Evolutionary conservation across 495 filamentous ascomycete species (phyloP).

Genomic region (Penicillium samsonianum): DNA sequence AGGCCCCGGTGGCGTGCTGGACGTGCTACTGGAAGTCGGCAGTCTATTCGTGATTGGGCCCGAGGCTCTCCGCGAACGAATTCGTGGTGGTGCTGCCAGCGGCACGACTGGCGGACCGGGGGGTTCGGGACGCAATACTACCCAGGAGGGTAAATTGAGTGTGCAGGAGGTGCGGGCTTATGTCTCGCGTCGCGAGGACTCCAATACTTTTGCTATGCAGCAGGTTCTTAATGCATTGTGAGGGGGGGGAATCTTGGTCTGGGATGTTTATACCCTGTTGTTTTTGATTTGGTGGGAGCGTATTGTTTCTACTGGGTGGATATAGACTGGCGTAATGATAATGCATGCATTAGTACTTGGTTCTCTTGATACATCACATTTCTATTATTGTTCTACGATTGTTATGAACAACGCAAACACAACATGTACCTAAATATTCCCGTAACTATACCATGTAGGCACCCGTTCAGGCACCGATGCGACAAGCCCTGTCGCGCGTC

Average conservation of each 20-base stretch:
- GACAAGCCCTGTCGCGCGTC: neutral
- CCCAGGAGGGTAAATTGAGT: slow-evolving; percentile 59
- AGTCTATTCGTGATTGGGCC: slow-evolving; percentile 93
- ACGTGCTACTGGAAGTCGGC: slow-evolving; percentile 90
- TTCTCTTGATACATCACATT: neutral
- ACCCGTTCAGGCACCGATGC: neutral
- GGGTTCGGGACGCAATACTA: slow-evolving; percentile 25
- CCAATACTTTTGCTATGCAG: slow-evolving; percentile 75
- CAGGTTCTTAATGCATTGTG: slow-evolving; percentile 65
- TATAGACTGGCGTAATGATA: slow-evolving; percentile 11
- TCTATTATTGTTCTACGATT: neutral
- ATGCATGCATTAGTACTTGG: neutral
- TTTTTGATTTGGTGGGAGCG: slow-evolving; percentile 3
- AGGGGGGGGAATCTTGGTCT: slow-evolving; percentile 13
- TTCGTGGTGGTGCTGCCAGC: slow-evolving; percentile 55
- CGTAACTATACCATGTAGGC: neutral
- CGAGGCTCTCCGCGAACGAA: slow-evolving; percentile 80
- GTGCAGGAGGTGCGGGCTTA: slow-evolving; percentile 76
- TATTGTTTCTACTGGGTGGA: neutral
- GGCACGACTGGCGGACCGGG: slow-evolving; percentile 26
- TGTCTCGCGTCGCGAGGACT: slow-evolving; percentile 80
- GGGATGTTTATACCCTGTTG: slow-evolving; percentile 10
- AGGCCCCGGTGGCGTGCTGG: slow-evolving; percentile 65
- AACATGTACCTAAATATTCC: neutral
- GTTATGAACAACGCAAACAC: neutral